Evolutionary conservation across 768 basidiomycete species (phyloP).

Genomic region (Sistotremastrum suecicum): DNA sequence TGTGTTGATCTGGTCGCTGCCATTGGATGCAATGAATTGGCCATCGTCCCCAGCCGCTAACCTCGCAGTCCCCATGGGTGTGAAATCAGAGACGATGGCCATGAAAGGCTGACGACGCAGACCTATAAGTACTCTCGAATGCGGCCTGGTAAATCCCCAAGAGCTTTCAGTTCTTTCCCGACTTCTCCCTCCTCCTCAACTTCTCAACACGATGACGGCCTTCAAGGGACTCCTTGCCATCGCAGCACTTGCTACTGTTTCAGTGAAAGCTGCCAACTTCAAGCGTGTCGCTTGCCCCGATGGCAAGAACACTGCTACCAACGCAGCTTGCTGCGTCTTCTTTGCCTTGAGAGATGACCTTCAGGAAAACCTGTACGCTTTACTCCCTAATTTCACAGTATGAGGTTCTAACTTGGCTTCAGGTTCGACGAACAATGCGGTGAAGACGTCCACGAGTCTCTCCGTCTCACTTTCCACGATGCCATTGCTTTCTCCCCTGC

Average conservation of each 20-base stretch:
- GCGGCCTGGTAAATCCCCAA: too few relatives aligned
- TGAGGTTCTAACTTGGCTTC: background rate
- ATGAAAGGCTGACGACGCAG: too few relatives aligned
- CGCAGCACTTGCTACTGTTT: background rate
- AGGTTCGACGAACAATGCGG: constrained; percentile 2
- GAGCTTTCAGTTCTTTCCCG: too few relatives aligned
- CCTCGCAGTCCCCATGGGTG: too few relatives aligned
- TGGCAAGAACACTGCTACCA: constrained; percentile 14
- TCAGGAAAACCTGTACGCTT: background rate
- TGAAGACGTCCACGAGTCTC: constrained; percentile 2
- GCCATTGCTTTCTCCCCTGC: constrained; percentile 1
- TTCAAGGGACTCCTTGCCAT: background rate
- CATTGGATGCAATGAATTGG: too few relatives aligned
- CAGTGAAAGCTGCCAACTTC: constrained; percentile 2
- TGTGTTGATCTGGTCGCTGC: too few relatives aligned
- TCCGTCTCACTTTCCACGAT: constrained; percentile 6
- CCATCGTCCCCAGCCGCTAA: too few relatives aligned
- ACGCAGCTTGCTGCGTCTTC: constrained; percentile 12
- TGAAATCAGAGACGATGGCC: too few relatives aligned
- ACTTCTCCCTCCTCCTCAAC: too few relatives aligned
- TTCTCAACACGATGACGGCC: too few relatives aligned
- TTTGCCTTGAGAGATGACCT: background rate
- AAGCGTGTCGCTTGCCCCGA: constrained; percentile 13
- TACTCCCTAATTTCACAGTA: too few relatives aligned
- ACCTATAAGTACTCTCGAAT: too few relatives aligned